Conservation (phyloP, 192 early-diverging fungal genomes). For the Entrophospora sp. region DNA sequence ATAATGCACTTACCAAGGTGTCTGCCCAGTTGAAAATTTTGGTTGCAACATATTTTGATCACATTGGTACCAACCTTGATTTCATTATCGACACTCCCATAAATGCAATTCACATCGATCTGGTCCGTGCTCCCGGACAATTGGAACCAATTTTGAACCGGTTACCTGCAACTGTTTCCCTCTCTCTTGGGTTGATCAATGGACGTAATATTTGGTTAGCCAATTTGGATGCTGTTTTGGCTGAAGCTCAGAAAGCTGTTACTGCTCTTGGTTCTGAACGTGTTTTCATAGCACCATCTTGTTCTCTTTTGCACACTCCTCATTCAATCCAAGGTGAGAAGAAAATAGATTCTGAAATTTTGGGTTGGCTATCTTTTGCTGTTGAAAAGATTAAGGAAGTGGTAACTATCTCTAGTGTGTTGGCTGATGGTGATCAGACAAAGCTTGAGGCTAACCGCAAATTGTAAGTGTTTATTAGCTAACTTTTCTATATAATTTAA, state of each 20-base stretch:
- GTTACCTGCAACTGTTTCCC: constrained; percentile 48
- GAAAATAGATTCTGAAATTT: constrained; percentile 72
- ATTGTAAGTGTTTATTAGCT: constrained; percentile 23
- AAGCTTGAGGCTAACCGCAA: constrained; percentile 63
- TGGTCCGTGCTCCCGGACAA: constrained; percentile 75
- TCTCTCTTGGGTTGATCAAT: constrained; percentile 94
- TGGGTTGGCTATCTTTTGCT: constrained; percentile 90
- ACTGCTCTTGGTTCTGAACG: constrained; percentile 57
- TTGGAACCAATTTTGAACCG: constrained; percentile 60
- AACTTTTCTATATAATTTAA: neutral
- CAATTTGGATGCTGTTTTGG: constrained; percentile 68
- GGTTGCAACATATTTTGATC: constrained; percentile 92
- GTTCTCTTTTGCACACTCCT: constrained; percentile 88
- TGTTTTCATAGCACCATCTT: constrained; percentile 82
- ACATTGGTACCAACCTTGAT: constrained; percentile 63
- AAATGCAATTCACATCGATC: constrained; percentile 83
- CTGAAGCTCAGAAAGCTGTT: constrained; percentile 56
- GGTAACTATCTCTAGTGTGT: constrained; percentile 51
- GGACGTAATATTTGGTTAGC: constrained; percentile 98
- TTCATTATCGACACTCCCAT: constrained; percentile 67
- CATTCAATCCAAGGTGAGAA: constrained; percentile 73
- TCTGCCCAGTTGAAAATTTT: constrained; percentile 56
- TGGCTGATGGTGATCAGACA: constrained; percentile 48
- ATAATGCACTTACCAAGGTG: constrained; percentile 46
- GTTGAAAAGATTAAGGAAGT: constrained; percentile 89